Base-by-base conservation (phyloP, 768 basidiomycete genomes). In the Phaeotremella fagi region DNA sequence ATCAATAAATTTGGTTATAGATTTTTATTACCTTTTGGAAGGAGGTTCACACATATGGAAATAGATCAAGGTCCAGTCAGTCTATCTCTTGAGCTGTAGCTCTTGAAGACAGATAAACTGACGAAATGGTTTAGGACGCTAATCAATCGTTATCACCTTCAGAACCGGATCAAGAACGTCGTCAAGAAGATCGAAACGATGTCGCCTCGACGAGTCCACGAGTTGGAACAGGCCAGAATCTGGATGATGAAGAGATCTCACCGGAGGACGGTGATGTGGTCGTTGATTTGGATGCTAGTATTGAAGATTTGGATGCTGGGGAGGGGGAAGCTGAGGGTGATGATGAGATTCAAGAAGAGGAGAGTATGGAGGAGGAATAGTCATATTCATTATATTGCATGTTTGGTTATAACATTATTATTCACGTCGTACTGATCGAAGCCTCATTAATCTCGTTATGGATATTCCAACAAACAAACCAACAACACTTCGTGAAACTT, bases 1-100 rank as follows among this genome's bases (percentile, higher is more conserved):
- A 29, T 66, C 49, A 66, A 66, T 37, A 57, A 58, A 48, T 70
- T 70, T 42, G 68, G 68, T 15, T 55, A 70, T 48, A 53, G 68
- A 0, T 70, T 70, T 57, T 46, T 70, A 3, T 46, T 67, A 22
- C 68, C 68, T 7, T 61, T 57, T 22, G 68, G 68, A 7, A 22
- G 64, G 20, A 28, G 65, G 7, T 48, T 61, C 25, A 70, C 68
- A 18, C 68, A 66, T 50, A 62, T 64, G 58, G 68, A 70, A 44
- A 51, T 66, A 52, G 68, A 70, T 20, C 57, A 57, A n/a, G 60
- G 55, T 37, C 61, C 64, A 1, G 64, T 68, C 42, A 26, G 66
- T 65, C 23, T 41, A 12, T 26, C 26, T 41, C 2, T 1, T 3
- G 15, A 11, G 18, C 36, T 3, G 24, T 20, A 6, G 22, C 18